Base-by-base conservation (phyloP, 805 yeast species). In the Sungouiella blattae region DNA sequence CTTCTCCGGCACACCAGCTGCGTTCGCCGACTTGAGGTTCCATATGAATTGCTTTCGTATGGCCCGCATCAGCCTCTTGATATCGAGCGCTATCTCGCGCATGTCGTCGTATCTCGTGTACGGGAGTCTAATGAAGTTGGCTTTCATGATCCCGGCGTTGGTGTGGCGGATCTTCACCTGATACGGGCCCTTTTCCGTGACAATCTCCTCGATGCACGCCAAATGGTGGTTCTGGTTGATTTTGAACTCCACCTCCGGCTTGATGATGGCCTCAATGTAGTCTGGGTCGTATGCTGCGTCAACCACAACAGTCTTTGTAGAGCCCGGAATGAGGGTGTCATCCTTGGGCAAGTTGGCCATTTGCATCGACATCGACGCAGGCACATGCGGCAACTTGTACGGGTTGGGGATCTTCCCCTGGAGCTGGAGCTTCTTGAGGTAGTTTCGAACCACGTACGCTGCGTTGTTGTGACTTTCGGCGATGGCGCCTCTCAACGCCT, bases 111-210 rank as follows among this genome's bases (percentile, higher is more conserved):
- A 25, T 9, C 40, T 21, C 11, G 37, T 30, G 18, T 49, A 46
- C 2, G 71, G 70, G 16, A 52, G 33, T 29, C 45, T 40, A 12
- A 64, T 26, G 39, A 41, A 63, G 5, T 62, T 60, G 5, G 62
- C 51, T 2, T 50, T 47, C 30, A 54, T 42, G 3, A 58, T 46
- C 0, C 69, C 71, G 1, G 71, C 59, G 32, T 46, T 44, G 5
- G 64, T 60, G n/a, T 38, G 27, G 9, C 50, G 36, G 8, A 64
- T 47, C 28, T 54, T 55, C 5, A 65, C 68, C 29, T 53, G 47
- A 21, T 32, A 53, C 2, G 73, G 72, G 4, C 73, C 73, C 33
- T 57, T 58, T 11, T 52, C 52, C 32, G 53, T 53, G 6, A 65
- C 55, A 1, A 44, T 43, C 2, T 34, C n/a, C 11, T 37, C 39